Conservation (phyloP, 2,329 filamentous ascomycete species). For the Fusarium agapanthi region DNA sequence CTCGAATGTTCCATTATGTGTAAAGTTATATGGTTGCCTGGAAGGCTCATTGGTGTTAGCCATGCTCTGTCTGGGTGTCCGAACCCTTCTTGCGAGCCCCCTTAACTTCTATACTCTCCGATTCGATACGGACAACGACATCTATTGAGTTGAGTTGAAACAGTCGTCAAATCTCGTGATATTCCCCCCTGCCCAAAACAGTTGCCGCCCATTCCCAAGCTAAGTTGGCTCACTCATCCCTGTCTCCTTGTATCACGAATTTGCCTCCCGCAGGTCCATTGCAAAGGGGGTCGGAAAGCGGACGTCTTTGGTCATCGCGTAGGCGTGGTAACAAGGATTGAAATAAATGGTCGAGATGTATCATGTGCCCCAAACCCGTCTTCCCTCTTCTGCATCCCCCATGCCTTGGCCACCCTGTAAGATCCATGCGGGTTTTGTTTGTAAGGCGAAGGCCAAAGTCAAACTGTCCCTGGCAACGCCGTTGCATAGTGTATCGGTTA, state of each 20-base stretch:
- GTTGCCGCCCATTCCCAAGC: slow-evolving; percentile 23
- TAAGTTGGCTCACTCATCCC: slow-evolving; percentile 21
- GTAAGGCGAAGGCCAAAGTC: slow-evolving; percentile 16
- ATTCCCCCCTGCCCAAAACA: slow-evolving; percentile 33
- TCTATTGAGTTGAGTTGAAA: slow-evolving; percentile 32
- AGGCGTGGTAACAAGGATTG: slow-evolving; percentile 23
- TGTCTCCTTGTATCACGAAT: slow-evolving; percentile 23
- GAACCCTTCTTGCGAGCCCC: slow-evolving; percentile 14
- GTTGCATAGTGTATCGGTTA: slow-evolving; percentile 33
- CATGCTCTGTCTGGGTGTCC: slow-evolving; percentile 19
- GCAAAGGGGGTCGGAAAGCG: slow-evolving; percentile 21
- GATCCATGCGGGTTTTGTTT: slow-evolving; percentile 25
- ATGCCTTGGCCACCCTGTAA: slow-evolving; percentile 13
- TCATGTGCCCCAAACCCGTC: slow-evolving; percentile 15
- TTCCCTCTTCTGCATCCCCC: slow-evolving; percentile 11
- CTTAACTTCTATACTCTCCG: slow-evolving; percentile 26
- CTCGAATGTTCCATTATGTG: slow-evolving; percentile 37
- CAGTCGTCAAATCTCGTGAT: slow-evolving; percentile 34
- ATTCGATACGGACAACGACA: slow-evolving; percentile 14
- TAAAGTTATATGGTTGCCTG: slow-evolving; percentile 35
- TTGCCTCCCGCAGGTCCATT: slow-evolving; percentile 26
- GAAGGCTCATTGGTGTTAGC: slow-evolving; percentile 21
- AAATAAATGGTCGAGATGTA: slow-evolving; percentile 23
- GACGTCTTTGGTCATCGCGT: slow-evolving; percentile 29
- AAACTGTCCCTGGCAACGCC: slow-evolving; percentile 24